Evolutionary conservation across 2,329 filamentous ascomycete species (phyloP), one percentile per base, ranked within the genome.

Genomic region (Incumbomyces lentus): DNA sequence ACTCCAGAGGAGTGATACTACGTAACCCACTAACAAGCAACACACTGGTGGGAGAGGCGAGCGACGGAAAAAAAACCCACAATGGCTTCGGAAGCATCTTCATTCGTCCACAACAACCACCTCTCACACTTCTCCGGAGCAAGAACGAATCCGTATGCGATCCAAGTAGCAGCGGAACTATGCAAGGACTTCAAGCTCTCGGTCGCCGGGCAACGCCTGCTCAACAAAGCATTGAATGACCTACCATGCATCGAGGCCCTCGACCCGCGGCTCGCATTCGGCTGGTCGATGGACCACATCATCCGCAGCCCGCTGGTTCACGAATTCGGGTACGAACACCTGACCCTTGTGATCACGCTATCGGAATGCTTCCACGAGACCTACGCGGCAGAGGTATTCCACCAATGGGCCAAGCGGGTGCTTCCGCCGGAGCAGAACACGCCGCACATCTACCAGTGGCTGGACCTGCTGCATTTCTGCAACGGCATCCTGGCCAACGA

Each of bases 361-460:
- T 47, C 49, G 1, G 54, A 54, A 35, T 51, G 40, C 19, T 56
- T 56, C 22, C 52, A 49, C 32, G 50, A 56, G 35, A 46, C 48
- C 35, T 56, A 54, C 26, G 50, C 40, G 5, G 50, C 54, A 1
- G 46, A 48, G 39, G 49, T 56, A 11, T 49, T 56, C 11, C 35
- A 45, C 18, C 43, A 42, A 6, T 16, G 54, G 45, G 48, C 50
- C 6, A 29, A 32, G 18, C 42, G 46, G 4, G 37, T 44, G 8
- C 50, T 49, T 11, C 48, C 48, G 3, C 41, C 46, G 13, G 44
- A 51, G 12, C 52, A 54, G 30, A 40, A 49, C 32, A 52, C 49
- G 10, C 54, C 54, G 31, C 54, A 56, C 37, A 53, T 53, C 30
- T 37, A 19, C 19, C 54, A 56, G 37, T 54, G 50, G 49, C 49